These are phyloP conservation scores for Pseudocercospora cruenta DNA, from an alignment of 2,329 filamentous ascomycete genomes.

Conservation along the genomic window DNA sequence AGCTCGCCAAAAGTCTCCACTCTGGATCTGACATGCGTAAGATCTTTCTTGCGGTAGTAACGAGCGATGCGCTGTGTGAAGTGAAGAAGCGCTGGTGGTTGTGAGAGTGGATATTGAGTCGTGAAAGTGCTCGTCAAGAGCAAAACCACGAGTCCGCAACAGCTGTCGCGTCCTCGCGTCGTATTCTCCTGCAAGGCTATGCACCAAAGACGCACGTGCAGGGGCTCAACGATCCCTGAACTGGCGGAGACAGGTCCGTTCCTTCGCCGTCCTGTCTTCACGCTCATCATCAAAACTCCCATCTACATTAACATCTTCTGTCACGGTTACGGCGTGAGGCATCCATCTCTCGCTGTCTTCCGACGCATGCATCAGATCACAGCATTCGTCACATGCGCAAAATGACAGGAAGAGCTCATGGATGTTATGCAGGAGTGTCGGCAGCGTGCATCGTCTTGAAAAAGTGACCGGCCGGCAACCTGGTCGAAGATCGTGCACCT, in stretches of 20 bases:
- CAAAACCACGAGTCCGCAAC: too few relatives aligned
- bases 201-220: not conserved
- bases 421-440: constrained; percentile 7
- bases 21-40: not conserved
- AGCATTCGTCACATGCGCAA: constrained; percentile 9
- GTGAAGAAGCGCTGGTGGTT: not conserved
- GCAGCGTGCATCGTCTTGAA: constrained; percentile 6
- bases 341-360: not conserved
- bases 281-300: not conserved
- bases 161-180: not conserved
- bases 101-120: not conserved
- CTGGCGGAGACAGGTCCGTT: not conserved
- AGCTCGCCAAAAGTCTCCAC: not conserved
- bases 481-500: constrained; percentile 1
- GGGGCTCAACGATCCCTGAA: not conserved
- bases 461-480: constrained; percentile 5
- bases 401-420: constrained; percentile 6
- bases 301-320: not conserved
- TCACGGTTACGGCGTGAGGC: not conserved
- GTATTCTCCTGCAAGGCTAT: not conserved
- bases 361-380: not conserved
- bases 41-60: not conserved
- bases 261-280: not conserved
- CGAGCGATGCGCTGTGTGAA: not conserved
- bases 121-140: not conserved